A percentile compares a stretch with the other conserved stretches of the same genome.
phyloP scores from a whole-genome alignment of 176 grass and related monocot genomes.

The Lolium perenne region DNA sequence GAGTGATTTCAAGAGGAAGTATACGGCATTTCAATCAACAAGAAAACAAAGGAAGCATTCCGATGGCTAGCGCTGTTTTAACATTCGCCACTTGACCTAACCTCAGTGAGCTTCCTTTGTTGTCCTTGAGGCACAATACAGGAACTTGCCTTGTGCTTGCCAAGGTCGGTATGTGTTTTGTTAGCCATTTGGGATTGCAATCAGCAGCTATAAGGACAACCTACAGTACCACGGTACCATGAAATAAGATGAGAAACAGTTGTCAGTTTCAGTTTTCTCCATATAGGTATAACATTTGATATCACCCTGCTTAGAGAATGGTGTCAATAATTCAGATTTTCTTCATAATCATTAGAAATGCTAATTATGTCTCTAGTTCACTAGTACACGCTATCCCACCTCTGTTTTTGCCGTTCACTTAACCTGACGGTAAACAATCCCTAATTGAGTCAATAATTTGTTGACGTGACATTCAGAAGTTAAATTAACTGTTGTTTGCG shows the following conservation, averaged over 20 bases:
- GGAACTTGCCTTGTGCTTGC: slow-evolving; percentile 78
- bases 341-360: too few relatives aligned
- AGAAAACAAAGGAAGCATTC: slow-evolving; percentile 50
- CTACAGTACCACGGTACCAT: slow-evolving; percentile 44
- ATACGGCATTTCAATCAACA: background rate
- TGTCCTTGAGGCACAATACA: slow-evolving; percentile 79
- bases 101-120: slow-evolving; percentile 80
- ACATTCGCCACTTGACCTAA: slow-evolving; percentile 79
- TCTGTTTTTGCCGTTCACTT: too few relatives aligned
- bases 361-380: too few relatives aligned
- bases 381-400: too few relatives aligned
- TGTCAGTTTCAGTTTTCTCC: slow-evolving; percentile 6
- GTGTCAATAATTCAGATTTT: too few relatives aligned
- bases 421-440: slow-evolving; percentile 18
- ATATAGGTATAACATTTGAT: background rate
- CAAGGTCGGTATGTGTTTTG: slow-evolving; percentile 77
- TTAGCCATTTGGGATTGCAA: slow-evolving; percentile 92
- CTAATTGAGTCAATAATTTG: background rate
- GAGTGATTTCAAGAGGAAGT: slow-evolving; percentile 6
- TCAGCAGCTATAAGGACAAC: slow-evolving; percentile 75
- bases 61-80: slow-evolving; percentile 79
- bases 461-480: background rate
- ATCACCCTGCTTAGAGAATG: too few relatives aligned
- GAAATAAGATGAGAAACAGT: slow-evolving; percentile 13
- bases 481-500: background rate